Percentiles rank a stretch among this genome's conserved stretches.
Evolutionary conservation across 768 basidiomycete species (phyloP).

Genomic region (Clitopilus hobsonii): DNA sequence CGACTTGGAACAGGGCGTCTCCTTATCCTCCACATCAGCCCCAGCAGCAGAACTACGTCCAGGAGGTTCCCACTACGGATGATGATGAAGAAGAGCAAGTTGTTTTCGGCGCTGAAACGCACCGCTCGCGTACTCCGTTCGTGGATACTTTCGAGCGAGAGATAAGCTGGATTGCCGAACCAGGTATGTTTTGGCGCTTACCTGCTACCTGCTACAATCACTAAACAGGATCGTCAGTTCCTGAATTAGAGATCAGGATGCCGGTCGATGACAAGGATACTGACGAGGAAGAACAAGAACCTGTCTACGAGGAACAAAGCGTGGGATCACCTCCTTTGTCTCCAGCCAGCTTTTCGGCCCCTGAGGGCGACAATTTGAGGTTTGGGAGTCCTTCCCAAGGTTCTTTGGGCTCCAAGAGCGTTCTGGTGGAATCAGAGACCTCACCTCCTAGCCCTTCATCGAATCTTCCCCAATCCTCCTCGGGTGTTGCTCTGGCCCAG

Average conservation of each 20-base stretch:
- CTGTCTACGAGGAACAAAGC: constrained; percentile 34
- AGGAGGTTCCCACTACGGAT: constrained; percentile 51
- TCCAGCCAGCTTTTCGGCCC: constrained; percentile 39
- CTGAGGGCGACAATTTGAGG: constrained; percentile 18
- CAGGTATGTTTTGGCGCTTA: constrained; percentile 39
- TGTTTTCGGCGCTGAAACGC: constrained; percentile 54
- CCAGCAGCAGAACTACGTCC: not conserved
- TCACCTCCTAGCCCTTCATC: constrained; percentile 45
- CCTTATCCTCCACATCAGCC: not conserved
- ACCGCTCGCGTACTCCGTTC: constrained; percentile 44
- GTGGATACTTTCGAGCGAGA: constrained; percentile 47
- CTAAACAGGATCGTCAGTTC: constrained; percentile 31
- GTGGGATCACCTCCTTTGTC: constrained; percentile 48
- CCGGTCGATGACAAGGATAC: constrained; percentile 58
- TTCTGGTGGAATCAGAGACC: constrained; percentile 61
- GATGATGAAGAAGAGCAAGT: constrained; percentile 76
- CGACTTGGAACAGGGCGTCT: not conserved
- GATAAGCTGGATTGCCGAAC: constrained; percentile 76
- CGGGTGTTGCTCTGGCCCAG: constrained; percentile 39
- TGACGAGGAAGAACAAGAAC: constrained; percentile 28
- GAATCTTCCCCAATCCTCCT: constrained; percentile 43
- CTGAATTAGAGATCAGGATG: constrained; percentile 51
- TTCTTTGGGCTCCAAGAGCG: constrained; percentile 46
- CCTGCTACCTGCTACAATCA: not conserved
- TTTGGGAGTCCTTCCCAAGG: not conserved